Evolutionary conservation across 2,329 filamentous ascomycete species (phyloP).

Genomic region (Beauveria australis): DNA sequence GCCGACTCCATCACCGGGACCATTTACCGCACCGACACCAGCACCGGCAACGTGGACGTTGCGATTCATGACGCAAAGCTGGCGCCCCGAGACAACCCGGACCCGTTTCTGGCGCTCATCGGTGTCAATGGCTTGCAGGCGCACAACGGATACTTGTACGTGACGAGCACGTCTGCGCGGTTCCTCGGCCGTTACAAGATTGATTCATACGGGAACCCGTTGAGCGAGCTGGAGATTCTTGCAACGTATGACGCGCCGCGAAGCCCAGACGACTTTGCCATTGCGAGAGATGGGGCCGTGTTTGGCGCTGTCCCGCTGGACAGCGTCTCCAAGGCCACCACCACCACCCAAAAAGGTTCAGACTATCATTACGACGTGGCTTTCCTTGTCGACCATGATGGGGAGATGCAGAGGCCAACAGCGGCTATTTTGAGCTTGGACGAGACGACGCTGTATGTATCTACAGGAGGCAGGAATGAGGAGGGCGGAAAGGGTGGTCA

Average conservation of each 20-base stretch:
- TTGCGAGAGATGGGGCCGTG: slow-evolving; percentile 12
- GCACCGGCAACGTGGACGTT: slow-evolving; percentile 12
- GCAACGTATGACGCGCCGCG: neutral
- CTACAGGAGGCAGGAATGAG: slow-evolving; percentile 9
- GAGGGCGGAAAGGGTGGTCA: slow-evolving; percentile 1
- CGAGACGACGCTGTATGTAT: slow-evolving; percentile 14
- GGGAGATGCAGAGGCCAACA: slow-evolving; percentile 10
- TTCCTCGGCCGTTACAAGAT: slow-evolving; percentile 13
- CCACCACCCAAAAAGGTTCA: neutral
- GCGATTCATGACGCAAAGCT: slow-evolving; percentile 12
- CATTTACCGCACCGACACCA: slow-evolving; percentile 13
- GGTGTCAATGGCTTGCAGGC: slow-evolving; percentile 17
- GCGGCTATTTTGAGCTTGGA: slow-evolving; percentile 13
- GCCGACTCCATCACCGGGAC: slow-evolving; percentile 16
- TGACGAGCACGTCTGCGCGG: slow-evolving; percentile 14
- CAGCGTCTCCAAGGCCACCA: slow-evolving; percentile 1
- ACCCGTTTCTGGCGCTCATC: slow-evolving; percentile 9
- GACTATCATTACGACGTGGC: neutral
- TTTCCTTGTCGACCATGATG: slow-evolving; percentile 3
- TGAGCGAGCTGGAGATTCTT: slow-evolving; percentile 12
- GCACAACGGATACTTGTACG: slow-evolving; percentile 15
- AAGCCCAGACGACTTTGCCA: slow-evolving; percentile 14
- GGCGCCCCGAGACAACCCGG: neutral
- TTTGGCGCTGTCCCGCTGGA: slow-evolving; percentile 10
- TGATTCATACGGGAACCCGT: neutral